phyloP scores from a whole-genome alignment of 2,329 filamentous ascomycete species.

The Penicillium sp. region DNA sequence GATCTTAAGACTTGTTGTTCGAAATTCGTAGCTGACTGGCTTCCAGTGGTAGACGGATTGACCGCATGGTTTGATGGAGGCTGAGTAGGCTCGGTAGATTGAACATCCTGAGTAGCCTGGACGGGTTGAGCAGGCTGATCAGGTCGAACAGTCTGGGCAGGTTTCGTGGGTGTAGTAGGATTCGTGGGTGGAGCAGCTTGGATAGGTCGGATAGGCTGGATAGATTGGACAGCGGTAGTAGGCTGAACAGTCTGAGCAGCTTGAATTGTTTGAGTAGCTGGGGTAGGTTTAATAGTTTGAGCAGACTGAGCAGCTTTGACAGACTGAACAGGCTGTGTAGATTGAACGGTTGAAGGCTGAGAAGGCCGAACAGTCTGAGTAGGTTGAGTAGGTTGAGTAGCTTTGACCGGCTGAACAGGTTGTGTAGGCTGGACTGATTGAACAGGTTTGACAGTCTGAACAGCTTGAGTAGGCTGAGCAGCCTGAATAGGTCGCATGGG shows the following conservation, averaged over 20 bases:
- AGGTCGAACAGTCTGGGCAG: neutral
- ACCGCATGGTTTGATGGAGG: neutral
- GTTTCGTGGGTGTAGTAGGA: no score
- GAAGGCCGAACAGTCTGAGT: no score
- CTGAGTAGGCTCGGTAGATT: no score
- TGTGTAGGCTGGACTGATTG: neutral
- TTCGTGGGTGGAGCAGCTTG: no score
- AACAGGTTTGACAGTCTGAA: neutral
- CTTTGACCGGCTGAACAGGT: neutral
- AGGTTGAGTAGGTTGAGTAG: neutral
- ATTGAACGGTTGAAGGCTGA: no score
- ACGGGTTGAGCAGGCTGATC: neutral
- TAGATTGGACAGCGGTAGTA: no score
- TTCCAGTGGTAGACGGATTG: neutral
- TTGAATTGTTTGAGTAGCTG: neutral
- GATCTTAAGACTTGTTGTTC: conserved; percentile 16
- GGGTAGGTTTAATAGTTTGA: no score
- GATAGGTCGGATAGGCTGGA: no score
- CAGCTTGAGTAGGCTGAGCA: neutral
- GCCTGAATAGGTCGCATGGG: neutral
- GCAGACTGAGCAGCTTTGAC: no score
- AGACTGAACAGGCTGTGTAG: no score
- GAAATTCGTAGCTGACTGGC: neutral
- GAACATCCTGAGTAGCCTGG: neutral
- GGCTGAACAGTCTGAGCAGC: no score